Evolutionary conservation across 1,284 basidiomycete species (phyloP).

Genomic region (Microbotryum intermedium): DNA sequence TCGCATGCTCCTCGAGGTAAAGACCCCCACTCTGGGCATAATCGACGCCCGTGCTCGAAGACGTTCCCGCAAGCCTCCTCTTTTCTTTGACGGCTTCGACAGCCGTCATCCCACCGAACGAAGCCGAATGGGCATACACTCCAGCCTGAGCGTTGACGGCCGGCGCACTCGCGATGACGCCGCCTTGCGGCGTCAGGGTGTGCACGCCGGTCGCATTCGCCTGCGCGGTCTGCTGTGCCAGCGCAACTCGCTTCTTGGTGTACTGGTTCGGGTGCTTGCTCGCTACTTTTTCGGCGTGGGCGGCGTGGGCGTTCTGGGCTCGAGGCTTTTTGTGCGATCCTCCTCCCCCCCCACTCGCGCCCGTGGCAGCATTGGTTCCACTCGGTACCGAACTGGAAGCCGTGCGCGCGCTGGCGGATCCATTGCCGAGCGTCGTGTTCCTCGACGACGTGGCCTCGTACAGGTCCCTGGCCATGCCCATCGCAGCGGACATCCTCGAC

Average conservation of each 20-base stretch:
- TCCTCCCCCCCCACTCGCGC: background rate
- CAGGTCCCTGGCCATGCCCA: constrained; percentile 19
- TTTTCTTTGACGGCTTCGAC: constrained; percentile 21
- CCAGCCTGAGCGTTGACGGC: constrained; percentile 4
- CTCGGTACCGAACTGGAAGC: background rate
- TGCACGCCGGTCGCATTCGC: no score
- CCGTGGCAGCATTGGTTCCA: background rate
- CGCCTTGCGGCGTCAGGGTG: background rate
- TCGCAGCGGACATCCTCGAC: constrained; percentile 2
- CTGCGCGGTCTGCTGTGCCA: background rate
- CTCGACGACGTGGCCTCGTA: constrained; percentile 7
- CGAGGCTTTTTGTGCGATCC: constrained; percentile 7
- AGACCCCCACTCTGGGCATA: constrained; percentile 5
- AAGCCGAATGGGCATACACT: constrained; percentile 2
- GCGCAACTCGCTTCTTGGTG: constrained; percentile 25
- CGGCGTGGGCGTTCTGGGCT: constrained; percentile 7
- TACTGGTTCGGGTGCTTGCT: constrained; percentile 29
- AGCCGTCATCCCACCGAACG: constrained; percentile 14
- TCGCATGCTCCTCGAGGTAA: background rate
- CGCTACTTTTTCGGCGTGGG: constrained; percentile 8
- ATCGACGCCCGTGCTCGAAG: constrained; percentile 5
- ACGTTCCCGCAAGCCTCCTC: constrained; percentile 1
- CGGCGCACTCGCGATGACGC: background rate
- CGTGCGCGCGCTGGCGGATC: background rate
- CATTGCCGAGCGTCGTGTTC: background rate